Conservation (phyloP, 805 yeast species). For the Komagataella pastoris region DNA sequence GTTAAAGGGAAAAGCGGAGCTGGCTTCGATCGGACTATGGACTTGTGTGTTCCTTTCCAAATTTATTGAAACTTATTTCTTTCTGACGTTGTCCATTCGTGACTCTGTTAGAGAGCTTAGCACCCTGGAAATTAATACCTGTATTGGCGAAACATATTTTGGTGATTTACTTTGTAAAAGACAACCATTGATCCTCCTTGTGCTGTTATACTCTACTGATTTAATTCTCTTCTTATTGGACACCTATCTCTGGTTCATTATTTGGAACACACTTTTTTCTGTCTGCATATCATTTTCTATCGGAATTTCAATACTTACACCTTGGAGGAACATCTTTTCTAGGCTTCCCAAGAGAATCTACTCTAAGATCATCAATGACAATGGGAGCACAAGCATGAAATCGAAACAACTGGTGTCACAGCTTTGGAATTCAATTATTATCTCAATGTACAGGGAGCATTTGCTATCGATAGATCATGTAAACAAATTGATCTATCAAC, state of each 20-base stretch:
- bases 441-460: conserved; percentile 43
- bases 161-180: conserved; percentile 27
- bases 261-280: conserved; percentile 40
- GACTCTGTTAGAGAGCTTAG: conserved; percentile 37
- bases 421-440: conserved; percentile 40
- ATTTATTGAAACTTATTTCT: conserved; percentile 38
- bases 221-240: conserved; percentile 38
- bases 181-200: conserved; percentile 27
- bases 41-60: conserved; percentile 31
- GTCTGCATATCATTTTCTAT: conserved; percentile 32
- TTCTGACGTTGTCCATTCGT: conserved; percentile 35
- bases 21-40: conserved; percentile 34
- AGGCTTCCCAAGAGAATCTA: conserved; percentile 36
- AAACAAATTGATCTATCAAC: conserved; percentile 18
- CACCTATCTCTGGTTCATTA: conserved; percentile 44
- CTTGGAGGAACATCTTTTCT: conserved; percentile 43
- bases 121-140: conserved; percentile 26
- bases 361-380: conserved; percentile 29
- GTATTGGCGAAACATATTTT: conserved; percentile 26
- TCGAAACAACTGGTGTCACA: conserved; percentile 28
- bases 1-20: conserved; percentile 22
- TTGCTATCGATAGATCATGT: conserved; percentile 36
- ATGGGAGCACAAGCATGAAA: conserved; percentile 29
- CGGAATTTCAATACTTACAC: conserved; percentile 42
- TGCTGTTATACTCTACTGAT: conserved; percentile 28